Percentiles rank a stretch among this genome's conserved stretches.
Conservation (phyloP, 345 rosid genomes). For the Cochlearia excelsa region DNA sequence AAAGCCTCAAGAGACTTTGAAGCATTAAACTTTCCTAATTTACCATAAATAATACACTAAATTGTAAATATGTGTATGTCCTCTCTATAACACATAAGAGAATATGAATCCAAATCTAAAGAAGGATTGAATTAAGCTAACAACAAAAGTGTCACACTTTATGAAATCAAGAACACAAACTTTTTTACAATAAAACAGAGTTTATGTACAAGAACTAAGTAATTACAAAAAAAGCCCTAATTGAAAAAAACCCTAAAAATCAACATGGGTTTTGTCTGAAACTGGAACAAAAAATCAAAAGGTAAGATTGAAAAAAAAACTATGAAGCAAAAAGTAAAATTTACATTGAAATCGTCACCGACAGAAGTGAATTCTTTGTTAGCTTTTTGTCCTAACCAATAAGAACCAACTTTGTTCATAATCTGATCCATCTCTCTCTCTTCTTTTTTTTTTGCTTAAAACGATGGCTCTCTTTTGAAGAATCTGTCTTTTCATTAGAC, state of each 20-base stretch:
- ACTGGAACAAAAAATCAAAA: neutral
- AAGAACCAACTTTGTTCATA: constrained; percentile 83
- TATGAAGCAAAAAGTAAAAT: constrained; percentile 1
- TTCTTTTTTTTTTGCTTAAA: too few species aligned
- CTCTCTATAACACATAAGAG: neutral
- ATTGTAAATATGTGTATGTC: neutral
- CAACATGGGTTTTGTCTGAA: constrained; percentile 3
- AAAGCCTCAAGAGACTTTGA: neutral
- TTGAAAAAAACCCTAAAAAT: neutral
- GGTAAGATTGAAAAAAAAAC: neutral
- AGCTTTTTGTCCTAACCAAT: constrained; percentile 71
- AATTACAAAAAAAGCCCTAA: too few species aligned
- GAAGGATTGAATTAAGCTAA: constrained; percentile 24
- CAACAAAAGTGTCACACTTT: neutral
- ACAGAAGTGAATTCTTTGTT: constrained; percentile 80
- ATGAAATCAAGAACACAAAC: too few species aligned
- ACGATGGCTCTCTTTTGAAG: too few species aligned
- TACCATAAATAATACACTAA: neutral
- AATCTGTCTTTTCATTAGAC: too few species aligned
- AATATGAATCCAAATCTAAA: neutral
- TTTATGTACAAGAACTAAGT: too few species aligned
- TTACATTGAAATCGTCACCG: constrained; percentile 78
- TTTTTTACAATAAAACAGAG: too few species aligned
- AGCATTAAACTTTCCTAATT: constrained; percentile 2
- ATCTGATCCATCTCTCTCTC: constrained; percentile 71